Conservation (phyloP, 495 filamentous ascomycete species). For the Lepraria neglecta region DNA sequence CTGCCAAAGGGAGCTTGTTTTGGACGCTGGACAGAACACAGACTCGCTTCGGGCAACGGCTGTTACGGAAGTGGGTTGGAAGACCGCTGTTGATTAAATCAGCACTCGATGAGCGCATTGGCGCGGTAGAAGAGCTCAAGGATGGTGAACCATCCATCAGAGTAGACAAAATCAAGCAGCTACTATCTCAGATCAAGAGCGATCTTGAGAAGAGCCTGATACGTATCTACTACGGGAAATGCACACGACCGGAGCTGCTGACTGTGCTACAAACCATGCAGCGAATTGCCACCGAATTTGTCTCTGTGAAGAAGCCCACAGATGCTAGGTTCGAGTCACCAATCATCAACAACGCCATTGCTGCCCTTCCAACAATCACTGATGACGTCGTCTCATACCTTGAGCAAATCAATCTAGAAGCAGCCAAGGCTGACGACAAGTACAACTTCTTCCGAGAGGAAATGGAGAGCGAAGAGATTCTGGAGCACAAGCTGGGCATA, state of each 20-base stretch:
- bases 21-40: slow-evolving; percentile 93
- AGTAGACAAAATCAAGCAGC: slow-evolving; percentile 63
- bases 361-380: slow-evolving; percentile 67
- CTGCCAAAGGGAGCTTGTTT: slow-evolving; percentile 81
- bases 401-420: slow-evolving; percentile 77
- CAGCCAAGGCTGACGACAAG: slow-evolving; percentile 82
- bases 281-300: slow-evolving; percentile 67
- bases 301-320: slow-evolving; percentile 52
- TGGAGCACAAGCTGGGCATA: slow-evolving; percentile 85
- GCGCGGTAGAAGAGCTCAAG: slow-evolving; percentile 85
- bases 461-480: slow-evolving; percentile 78
- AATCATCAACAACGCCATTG: slow-evolving; percentile 66
- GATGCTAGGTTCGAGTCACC: slow-evolving; percentile 70
- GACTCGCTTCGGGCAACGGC: slow-evolving; percentile 80
- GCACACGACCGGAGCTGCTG: slow-evolving; percentile 83
- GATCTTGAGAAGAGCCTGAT: slow-evolving; percentile 91
- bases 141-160: slow-evolving; percentile 54
- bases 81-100: slow-evolving; percentile 76
- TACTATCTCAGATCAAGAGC: slow-evolving; percentile 64
- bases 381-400: slow-evolving; percentile 65
- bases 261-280: slow-evolving; percentile 79
- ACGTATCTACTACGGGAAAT: slow-evolving; percentile 94
- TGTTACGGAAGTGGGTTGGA: slow-evolving; percentile 93
- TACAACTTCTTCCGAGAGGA: slow-evolving; percentile 87
- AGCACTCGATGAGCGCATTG: slow-evolving; percentile 73